Base-by-base conservation (phyloP, 2,329 filamentous ascomycete genomes). In the Onygenales sp. region DNA sequence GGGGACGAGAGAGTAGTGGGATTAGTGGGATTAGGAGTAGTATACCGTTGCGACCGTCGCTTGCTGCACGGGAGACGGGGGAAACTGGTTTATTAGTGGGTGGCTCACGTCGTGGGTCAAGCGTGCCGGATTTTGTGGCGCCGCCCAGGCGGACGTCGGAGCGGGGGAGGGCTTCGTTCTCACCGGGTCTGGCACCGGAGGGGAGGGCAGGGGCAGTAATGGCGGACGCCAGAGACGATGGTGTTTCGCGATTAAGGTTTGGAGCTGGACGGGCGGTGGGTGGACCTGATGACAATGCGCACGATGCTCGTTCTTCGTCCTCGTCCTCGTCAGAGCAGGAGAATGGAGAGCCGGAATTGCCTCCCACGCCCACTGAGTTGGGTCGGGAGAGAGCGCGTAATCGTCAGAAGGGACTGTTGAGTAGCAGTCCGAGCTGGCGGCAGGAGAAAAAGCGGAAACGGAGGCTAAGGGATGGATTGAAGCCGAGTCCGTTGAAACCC, bases 321-420 rank as follows among this genome's bases (percentile, higher is more conserved):
- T 49, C 34, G 4, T n/a, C 10, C 2, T 49, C 34, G 4, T n/a
- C 10, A 6, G 14, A 31, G 9, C 31, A 65, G 9, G 67, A 67
- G 6, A 58, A 64, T n/a, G 74, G 75, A 13, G 82, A 87, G 59
- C 83, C 83, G 1, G 82, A 85, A 47, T 72, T 87, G 4, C 85
- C 84, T 11, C 70, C 70, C n/a, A 73, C 70, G 6, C 71, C 71
- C 32, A 70, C 70, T 13, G 66, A 73, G 54, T 53, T 73, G 27
- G 69, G 69, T 6, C 55, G 72, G 36, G 67, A 69, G 56, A 65
- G 62, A 36, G 64, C 65, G 4, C 65, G 64, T 0, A 63, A 64
- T 53, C 65, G 67, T 43, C 58, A 62, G 3, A 63, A 40, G 32
- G 31, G 39, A 8, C 37, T 61, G 8, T 53, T 66, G 9, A 36